Evolutionary conservation across 2,329 filamentous ascomycete species (phyloP).

Genomic region (Fusarium sp.): DNA sequence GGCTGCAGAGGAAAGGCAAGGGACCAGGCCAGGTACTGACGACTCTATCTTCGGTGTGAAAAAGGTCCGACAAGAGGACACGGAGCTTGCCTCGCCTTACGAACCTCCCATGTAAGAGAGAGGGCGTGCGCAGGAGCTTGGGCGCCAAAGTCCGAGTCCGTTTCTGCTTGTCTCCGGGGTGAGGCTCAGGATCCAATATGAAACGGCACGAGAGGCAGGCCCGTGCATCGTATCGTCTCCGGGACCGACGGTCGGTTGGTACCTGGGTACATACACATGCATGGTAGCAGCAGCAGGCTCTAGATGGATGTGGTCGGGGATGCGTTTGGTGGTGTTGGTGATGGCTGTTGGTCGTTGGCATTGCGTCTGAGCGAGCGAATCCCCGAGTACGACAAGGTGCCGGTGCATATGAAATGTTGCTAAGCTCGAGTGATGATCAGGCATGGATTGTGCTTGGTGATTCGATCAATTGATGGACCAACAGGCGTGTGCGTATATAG

Average conservation of each 20-base stretch:
- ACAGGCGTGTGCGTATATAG: slow-evolving; percentile 11
- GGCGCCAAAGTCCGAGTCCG: not conserved
- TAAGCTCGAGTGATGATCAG: slow-evolving; percentile 20
- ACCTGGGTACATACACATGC: not conserved
- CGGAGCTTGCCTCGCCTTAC: not conserved
- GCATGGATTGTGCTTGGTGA: slow-evolving; percentile 17
- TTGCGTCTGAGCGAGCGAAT: slow-evolving; percentile 6
- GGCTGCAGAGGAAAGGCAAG: slow-evolving; percentile 1
- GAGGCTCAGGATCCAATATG: slow-evolving; percentile 10
- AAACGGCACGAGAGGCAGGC: slow-evolving; percentile 16
- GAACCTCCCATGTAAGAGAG: slow-evolving; percentile 2
- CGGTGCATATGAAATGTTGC: slow-evolving; percentile 9
- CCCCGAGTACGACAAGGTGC: slow-evolving; percentile 13
- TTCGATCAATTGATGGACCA: slow-evolving; percentile 14
- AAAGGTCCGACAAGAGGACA: slow-evolving; percentile 3
- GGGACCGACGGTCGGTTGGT: slow-evolving; percentile 8
- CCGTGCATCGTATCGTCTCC: slow-evolving; percentile 18
- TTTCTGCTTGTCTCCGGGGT: not conserved
- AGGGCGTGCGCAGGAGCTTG: slow-evolving; percentile 8
- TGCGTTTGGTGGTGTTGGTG: slow-evolving; percentile 9
- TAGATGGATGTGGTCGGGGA: not conserved
- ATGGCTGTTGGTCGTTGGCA: slow-evolving; percentile 1
- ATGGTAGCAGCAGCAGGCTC: not conserved
- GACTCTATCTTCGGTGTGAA: not conserved
- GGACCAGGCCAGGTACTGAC: not conserved